phyloP scores from a whole-genome alignment of 2,329 filamentous ascomycete species.

The Penicillium sp. region DNA sequence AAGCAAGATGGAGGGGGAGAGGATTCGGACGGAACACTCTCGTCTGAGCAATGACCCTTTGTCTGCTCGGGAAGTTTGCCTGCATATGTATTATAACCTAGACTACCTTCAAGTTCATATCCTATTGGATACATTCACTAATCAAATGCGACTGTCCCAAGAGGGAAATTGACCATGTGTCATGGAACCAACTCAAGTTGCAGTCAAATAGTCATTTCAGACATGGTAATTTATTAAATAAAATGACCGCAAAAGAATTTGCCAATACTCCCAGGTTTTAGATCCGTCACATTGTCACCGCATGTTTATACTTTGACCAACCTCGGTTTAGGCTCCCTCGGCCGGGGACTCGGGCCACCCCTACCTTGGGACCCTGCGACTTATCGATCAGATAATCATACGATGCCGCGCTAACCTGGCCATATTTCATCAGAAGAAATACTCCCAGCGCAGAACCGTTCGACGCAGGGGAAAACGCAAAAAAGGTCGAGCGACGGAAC shows the following conservation, averaged over 20 bases:
- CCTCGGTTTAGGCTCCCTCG: background rate
- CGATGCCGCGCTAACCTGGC: background rate
- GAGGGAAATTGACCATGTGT: background rate
- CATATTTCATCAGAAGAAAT: background rate
- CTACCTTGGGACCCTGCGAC: background rate
- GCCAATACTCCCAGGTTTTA: too few relatives aligned
- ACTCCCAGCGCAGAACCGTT: background rate
- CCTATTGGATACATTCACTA: too few relatives aligned
- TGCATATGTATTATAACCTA: background rate
- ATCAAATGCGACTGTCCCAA: too few relatives aligned
- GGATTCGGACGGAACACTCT: background rate
- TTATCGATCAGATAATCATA: slow-evolving; percentile 14
- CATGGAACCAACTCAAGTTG: background rate
- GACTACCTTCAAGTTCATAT: too few relatives aligned
- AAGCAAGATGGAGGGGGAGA: background rate
- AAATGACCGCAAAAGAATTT: too few relatives aligned
- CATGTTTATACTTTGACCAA: slow-evolving; percentile 2
- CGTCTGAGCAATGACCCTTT: background rate
- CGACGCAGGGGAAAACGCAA: background rate
- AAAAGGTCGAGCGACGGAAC: background rate
- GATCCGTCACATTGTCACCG: background rate
- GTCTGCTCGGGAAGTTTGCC: background rate
- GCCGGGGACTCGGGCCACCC: background rate
- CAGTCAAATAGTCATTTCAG: too few relatives aligned
- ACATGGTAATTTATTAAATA: too few relatives aligned